Evolutionary conservation across 179 eudicot genomes (phyloP), one percentile per base, ranked within the genome.

Genomic region (Beta macrorhiza): DNA sequence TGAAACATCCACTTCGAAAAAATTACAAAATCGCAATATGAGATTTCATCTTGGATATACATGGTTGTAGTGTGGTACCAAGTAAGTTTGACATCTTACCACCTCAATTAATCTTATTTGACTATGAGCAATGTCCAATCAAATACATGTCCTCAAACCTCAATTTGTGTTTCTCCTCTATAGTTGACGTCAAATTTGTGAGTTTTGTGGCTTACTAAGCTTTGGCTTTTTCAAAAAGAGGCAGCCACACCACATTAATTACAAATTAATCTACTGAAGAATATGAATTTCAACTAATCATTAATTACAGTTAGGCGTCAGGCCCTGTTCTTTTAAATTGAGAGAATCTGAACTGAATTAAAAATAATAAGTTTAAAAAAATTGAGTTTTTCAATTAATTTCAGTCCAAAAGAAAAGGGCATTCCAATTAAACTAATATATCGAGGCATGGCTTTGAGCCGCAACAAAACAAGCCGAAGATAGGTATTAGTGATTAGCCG

Each of bases 141-240:
- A 78, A 78, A 69, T n/a, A 56, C 52, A 68, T 78, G 64, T 78
- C 81, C 32, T 57, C 15, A 64, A 72, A 51, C 55, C 53, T 70
- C 71, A 47, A 62, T 19, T 14, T 73, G 63, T 78, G 63, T 16
- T 15, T 67, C 49, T 52, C 49, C n/a, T 25, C 7, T 25, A 56
- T 25, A 49, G 25, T 8, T 29, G 57, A 77, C 49, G 49, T 64
- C 80, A 57, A 69, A 68, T 78, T 78, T 68, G 78, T 75, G 67
- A 75, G 32, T 37, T 74, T 19, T 53, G 44, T 53, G 62, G 57
- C 45, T 19, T 53, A 22, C 17, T 14, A 22, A 51, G 9, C 19
- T 52, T 72, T 73, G 19, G 12, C 57, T n/a, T 63, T 75, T 75
- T 59, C 68, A 75, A 59, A 75, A 67, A 2, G 16, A 32, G 13